These are phyloP conservation scores for Pseudozyma hubeiensis DNA, from an alignment of 1,284 basidiomycete genomes.

Conservation along the genomic window DNA sequence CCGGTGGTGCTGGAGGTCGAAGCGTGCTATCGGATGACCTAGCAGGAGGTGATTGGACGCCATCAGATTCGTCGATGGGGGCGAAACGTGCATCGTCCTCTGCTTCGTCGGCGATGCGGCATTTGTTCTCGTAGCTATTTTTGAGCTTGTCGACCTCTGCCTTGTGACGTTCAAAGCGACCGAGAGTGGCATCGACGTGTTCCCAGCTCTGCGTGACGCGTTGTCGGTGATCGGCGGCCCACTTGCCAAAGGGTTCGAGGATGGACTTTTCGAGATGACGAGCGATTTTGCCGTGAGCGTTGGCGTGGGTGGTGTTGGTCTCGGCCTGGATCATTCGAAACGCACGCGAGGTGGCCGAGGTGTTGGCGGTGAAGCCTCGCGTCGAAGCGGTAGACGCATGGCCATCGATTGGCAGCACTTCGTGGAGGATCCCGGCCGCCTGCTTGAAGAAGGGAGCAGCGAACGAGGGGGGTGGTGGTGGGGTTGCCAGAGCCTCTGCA, in stretches of 20 bases:
- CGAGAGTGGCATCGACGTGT: slow-evolving; percentile 54
- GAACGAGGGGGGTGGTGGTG: slow-evolving; percentile 28
- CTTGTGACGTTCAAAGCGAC: slow-evolving; percentile 55
- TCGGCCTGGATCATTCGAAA: slow-evolving; percentile 54
- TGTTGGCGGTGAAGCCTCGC: slow-evolving; percentile 32
- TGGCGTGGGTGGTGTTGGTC: slow-evolving; percentile 48
- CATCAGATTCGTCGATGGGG: slow-evolving; percentile 39
- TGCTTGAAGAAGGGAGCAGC: slow-evolving; percentile 53
- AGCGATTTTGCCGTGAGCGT: slow-evolving; percentile 54
- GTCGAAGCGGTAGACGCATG: slow-evolving; percentile 12
- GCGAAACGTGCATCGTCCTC: slow-evolving; percentile 67
- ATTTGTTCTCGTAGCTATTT: slow-evolving; percentile 62
- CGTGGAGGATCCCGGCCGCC: slow-evolving; percentile 32
- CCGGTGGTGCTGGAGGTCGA: slow-evolving; percentile 5
- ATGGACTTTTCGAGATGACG: slow-evolving; percentile 53
- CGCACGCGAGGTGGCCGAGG: slow-evolving; percentile 46
- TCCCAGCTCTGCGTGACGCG: slow-evolving; percentile 61
- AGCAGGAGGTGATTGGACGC: slow-evolving; percentile 13
- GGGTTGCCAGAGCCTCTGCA: slow-evolving; percentile 54
- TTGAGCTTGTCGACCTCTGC: slow-evolving; percentile 58
- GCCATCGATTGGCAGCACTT: slow-evolving; percentile 37
- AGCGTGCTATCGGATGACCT: slow-evolving; percentile 13
- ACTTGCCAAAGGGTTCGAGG: slow-evolving; percentile 60
- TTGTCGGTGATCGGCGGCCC: slow-evolving; percentile 55
- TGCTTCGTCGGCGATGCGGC: slow-evolving; percentile 64